A percentile compares a stretch with the other conserved stretches of the same genome.
phyloP scores from a whole-genome alignment of 1,284 basidiomycete species.

The Kalmanozyma brasiliensis region DNA sequence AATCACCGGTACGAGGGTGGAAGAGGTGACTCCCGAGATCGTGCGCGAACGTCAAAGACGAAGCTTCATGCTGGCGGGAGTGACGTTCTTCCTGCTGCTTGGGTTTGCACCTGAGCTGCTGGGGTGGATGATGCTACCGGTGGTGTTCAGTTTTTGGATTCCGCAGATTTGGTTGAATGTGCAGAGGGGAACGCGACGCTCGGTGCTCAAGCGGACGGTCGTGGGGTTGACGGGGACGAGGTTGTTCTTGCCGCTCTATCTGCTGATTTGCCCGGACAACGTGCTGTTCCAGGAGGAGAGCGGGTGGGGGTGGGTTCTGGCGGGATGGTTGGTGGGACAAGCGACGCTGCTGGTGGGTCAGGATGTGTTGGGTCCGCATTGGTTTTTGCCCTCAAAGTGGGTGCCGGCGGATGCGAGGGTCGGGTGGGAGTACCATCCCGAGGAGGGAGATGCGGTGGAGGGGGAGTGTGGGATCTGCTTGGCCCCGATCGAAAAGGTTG shows the following conservation, averaged over 20 bases:
- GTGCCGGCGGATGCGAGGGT: slow-evolving; percentile 15
- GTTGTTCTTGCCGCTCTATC: slow-evolving; percentile 79
- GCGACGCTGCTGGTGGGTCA: slow-evolving; percentile 77
- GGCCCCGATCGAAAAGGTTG: slow-evolving; percentile 7
- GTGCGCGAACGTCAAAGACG: too few relatives aligned
- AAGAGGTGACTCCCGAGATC: too few relatives aligned
- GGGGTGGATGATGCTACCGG: too few relatives aligned
- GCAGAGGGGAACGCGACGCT: slow-evolving; percentile 77
- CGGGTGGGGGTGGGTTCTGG: slow-evolving; percentile 77
- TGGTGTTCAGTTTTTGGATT: slow-evolving; percentile 81
- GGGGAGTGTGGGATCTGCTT: slow-evolving; percentile 40
- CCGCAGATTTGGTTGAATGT: slow-evolving; percentile 84
- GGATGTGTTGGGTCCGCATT: slow-evolving; percentile 80
- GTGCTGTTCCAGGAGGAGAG: slow-evolving; percentile 81
- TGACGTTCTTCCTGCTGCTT: slow-evolving; percentile 60
- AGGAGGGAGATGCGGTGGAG: slow-evolving; percentile 2
- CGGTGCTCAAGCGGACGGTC: slow-evolving; percentile 78
- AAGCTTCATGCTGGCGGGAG: too few relatives aligned
- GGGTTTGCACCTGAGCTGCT: too few relatives aligned
- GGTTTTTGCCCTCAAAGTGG: slow-evolving; percentile 75
- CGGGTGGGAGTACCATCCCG: slow-evolving; percentile 44
- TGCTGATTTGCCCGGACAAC: slow-evolving; percentile 83
- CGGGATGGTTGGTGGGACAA: slow-evolving; percentile 76
- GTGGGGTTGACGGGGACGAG: slow-evolving; percentile 80
- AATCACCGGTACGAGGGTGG: too few relatives aligned